These are phyloP conservation scores for Inga laurina DNA, from an alignment of 306 rosid species.

Conservation along the genomic window DNA sequence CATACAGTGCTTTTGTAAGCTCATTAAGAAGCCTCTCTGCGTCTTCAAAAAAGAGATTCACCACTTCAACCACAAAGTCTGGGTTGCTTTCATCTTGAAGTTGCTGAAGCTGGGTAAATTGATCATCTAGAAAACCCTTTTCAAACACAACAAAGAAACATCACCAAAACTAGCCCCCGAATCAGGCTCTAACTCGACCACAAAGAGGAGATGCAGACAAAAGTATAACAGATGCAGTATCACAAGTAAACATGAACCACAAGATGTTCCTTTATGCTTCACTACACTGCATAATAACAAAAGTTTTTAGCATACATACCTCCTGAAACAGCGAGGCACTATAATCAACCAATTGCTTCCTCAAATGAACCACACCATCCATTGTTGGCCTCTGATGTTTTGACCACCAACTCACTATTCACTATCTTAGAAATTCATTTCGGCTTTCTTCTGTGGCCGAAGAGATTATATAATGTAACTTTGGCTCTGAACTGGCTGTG, in stretches of 20 bases:
- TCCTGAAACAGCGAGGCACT: constrained; percentile 65
- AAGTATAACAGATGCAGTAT: background rate
- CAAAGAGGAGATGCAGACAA: background rate
- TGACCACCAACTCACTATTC: constrained; percentile 8
- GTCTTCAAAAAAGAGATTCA: constrained; percentile 75
- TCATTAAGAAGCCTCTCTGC: constrained; percentile 70
- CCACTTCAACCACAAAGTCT: constrained; percentile 78
- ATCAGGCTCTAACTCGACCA: no score
- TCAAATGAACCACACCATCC: constrained; percentile 56
- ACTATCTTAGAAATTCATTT: constrained; percentile 22
- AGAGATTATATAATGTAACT: constrained; percentile 15
- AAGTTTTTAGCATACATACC: constrained; percentile 40
- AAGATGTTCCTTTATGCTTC: background rate
- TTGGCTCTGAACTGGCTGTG: constrained; percentile 15
- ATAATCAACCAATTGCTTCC: constrained; percentile 57
- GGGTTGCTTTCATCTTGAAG: constrained; percentile 92
- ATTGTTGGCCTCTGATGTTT: constrained; percentile 40
- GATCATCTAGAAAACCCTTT: constrained; percentile 79
- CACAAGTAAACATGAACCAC: background rate
- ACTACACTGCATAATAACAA: background rate
- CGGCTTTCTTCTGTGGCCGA: constrained; percentile 17
- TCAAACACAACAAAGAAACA: constrained; percentile 15
- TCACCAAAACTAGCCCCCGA: constrained; percentile 17
- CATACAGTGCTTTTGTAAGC: constrained; percentile 62
- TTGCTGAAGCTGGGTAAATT: constrained; percentile 62